Evolutionary conservation across 2,329 filamentous ascomycete species (phyloP).

Genomic region (Cercospora canescens): DNA sequence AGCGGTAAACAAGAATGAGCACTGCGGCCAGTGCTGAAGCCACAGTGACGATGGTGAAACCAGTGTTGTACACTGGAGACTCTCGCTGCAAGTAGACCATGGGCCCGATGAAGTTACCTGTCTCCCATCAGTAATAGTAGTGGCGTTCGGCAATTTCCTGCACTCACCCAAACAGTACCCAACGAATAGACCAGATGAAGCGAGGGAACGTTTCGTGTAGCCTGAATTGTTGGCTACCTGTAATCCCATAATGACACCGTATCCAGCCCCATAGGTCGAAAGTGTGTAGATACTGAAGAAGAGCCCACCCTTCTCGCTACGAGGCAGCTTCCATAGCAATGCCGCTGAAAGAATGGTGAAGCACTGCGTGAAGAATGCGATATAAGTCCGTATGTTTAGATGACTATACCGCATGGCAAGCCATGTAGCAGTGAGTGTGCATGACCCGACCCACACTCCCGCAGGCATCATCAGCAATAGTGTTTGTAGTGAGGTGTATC

Average conservation of each 20-base stretch:
- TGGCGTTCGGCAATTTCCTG: neutral
- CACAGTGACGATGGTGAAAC: neutral
- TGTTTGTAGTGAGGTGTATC: conserved; percentile 46
- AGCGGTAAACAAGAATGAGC: neutral
- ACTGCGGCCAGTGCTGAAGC: neutral
- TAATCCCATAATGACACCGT: neutral
- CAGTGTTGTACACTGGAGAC: neutral
- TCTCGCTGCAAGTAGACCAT: neutral
- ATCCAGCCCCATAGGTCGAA: neutral
- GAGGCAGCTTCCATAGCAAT: neutral
- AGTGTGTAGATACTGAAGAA: neutral
- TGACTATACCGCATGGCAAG: conserved; percentile 41
- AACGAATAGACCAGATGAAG: neutral
- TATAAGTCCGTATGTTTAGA: conserved; percentile 13
- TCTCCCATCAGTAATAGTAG: neutral
- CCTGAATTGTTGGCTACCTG: neutral
- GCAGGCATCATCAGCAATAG: conserved; percentile 46
- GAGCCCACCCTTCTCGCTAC: neutral
- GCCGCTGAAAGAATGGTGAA: neutral
- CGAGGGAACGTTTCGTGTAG: neutral
- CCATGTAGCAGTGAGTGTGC: conserved; percentile 43
- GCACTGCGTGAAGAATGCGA: neutral
- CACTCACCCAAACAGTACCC: neutral
- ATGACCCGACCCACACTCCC: conserved; percentile 40
- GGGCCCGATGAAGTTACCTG: neutral